Conservation (phyloP, 306 rosid genomes). For the Vigna mungo region DNA sequence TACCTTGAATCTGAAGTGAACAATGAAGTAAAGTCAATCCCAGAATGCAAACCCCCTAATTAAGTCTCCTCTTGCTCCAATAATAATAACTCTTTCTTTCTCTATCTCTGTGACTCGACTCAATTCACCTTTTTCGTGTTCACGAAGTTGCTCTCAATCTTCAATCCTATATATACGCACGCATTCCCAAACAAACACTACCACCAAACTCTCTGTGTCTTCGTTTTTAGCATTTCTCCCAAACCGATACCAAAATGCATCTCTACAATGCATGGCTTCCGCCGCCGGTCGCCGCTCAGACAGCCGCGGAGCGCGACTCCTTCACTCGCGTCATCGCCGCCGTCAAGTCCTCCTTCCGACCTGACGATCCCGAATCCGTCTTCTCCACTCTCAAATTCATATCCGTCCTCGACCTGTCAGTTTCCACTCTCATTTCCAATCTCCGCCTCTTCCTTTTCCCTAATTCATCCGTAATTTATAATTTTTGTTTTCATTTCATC, state of each 20-base stretch:
- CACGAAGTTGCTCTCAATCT: constrained; percentile 37
- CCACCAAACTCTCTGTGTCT: constrained; percentile 1
- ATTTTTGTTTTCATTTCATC: background rate
- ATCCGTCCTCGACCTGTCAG: constrained; percentile 95
- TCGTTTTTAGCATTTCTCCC: constrained; percentile 10
- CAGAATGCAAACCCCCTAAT: background rate
- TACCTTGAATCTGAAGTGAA: constrained; percentile 1
- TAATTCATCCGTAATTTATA: background rate
- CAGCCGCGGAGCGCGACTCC: constrained; percentile 75
- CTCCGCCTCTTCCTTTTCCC: constrained; percentile 14
- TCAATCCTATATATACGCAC: constrained; percentile 32
- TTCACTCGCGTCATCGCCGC: constrained; percentile 69
- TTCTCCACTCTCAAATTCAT: constrained; percentile 84
- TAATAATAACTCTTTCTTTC: constrained; percentile 15
- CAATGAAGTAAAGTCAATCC: constrained; percentile 6
- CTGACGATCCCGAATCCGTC: constrained; percentile 88
- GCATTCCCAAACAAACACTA: background rate
- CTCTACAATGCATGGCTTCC: constrained; percentile 99
- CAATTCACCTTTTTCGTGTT: constrained; percentile 43
- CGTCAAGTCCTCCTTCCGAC: constrained; percentile 59
- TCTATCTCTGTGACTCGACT: background rate
- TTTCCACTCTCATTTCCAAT: constrained; percentile 32
- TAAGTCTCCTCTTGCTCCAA: constrained; percentile 7
- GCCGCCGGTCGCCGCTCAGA: constrained; percentile 81
- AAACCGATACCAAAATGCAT: constrained; percentile 58